Evolutionary conservation across 805 yeast species (phyloP), one percentile per base, ranked within the genome.

Genomic region (Kazachstania psychrophila): DNA sequence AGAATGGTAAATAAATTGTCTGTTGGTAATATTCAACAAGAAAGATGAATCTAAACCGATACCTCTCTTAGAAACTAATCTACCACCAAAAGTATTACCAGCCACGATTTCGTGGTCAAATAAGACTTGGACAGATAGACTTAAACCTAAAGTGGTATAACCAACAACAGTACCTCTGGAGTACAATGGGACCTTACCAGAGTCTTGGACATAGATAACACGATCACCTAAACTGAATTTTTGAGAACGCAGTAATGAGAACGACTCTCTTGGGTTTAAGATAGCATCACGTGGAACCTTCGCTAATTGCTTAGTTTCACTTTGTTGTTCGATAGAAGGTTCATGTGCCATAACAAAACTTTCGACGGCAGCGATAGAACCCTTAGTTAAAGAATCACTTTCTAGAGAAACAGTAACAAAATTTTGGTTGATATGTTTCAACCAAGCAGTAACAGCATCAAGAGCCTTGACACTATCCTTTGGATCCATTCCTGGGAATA

Each of bases 161-260:
- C 82, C 79, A 34, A 84, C 80, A 37, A 92, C 94, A 1, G 96
- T 87, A 56, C 99, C 99, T 51, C 81, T 81, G 18, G 84, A 71
- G 54, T 81, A 86, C 39, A 79, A 61, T 19, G 96, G 95, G 12
- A 88, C 95, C 52, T 84, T 86, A 35, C 97, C 97, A 17, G 83
- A 76, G 48, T 79, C 83, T 48, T 81, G 80, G 16, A 86, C 82
- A 47, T 84, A 87, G 17, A 83, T 72, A 22, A 92, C 85, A 42
- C 98, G 73, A 53, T 92, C 96, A 49, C 98, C 98, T 16, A 92
- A 67, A 20, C 72, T 70, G 55, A 92, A 92, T 31, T 68, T 62
- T 64, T 92, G 99, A 28, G 70, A 69, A 38, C 80, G 73, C 46
- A 92, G 68, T 45, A 77, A 67, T 50, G 80, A 78, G 52, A 73